phyloP scores from a whole-genome alignment of 208 protist genomes.

The Herpetomonas samuelpessoai region DNA sequence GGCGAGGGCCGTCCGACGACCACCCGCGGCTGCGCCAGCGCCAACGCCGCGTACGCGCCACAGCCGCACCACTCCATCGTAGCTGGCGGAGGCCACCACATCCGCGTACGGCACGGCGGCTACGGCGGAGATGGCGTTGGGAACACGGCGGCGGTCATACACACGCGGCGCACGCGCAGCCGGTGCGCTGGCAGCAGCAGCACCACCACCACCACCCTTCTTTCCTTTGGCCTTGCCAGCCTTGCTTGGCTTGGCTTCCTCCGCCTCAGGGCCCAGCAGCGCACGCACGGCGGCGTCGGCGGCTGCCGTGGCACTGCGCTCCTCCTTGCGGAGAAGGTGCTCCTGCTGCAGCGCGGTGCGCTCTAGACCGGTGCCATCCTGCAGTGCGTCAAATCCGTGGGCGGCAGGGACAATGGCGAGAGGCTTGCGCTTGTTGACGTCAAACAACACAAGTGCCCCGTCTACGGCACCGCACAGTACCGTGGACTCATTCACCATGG shows the following conservation, averaged over 20 bases:
- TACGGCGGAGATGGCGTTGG: slow-evolving; percentile 86
- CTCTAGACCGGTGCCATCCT: slow-evolving; percentile 87
- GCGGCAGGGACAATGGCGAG: slow-evolving; percentile 53
- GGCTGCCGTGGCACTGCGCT: not conserved
- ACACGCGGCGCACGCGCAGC: not conserved
- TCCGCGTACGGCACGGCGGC: slow-evolving; percentile 83
- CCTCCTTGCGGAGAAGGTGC: slow-evolving; percentile 17
- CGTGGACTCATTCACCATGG: slow-evolving; percentile 81
- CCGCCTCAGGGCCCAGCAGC: not conserved
- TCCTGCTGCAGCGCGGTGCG: slow-evolving; percentile 36
- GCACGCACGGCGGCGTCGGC: not conserved
- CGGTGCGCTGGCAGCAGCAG: not conserved
- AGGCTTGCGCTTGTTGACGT: slow-evolving; percentile 75
- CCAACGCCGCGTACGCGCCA: slow-evolving; percentile 51
- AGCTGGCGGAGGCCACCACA: slow-evolving; percentile 79
- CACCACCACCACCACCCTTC: too few relatives aligned
- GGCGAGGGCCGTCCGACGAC: slow-evolving; percentile 5
- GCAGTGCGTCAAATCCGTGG: slow-evolving; percentile 76
- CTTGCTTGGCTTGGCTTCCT: not conserved
- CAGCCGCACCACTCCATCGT: slow-evolving; percentile 84
- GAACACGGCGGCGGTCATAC: not conserved
- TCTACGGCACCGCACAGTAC: slow-evolving; percentile 65
- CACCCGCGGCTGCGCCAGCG: slow-evolving; percentile 15
- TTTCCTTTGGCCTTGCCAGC: not conserved
- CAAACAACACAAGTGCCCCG: slow-evolving; percentile 84